These are phyloP conservation scores for Agroathelia rolfsii DNA, from an alignment of 1,284 basidiomycete species.

Conservation along the genomic window DNA sequence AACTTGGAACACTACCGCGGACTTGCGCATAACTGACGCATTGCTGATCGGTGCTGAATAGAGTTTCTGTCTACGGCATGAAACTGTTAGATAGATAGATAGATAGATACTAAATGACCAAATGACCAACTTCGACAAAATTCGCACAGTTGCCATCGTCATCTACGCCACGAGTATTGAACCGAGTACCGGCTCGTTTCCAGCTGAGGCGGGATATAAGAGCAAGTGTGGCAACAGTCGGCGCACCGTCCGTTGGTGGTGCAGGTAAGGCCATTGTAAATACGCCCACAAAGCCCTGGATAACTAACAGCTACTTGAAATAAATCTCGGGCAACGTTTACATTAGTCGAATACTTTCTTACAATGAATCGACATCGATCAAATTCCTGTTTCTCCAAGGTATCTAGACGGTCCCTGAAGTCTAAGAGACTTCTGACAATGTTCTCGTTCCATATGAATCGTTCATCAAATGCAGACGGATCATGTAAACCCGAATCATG, in stretches of 20 bases:
- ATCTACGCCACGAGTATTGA: conserved; percentile 95
- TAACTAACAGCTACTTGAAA: conserved; percentile 63
- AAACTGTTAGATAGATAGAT: conserved; percentile 11
- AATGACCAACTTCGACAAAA: conserved; percentile 76
- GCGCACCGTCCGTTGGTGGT: conserved; percentile 61
- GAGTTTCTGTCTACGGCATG: conserved; percentile 69
- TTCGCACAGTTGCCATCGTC: conserved; percentile 97
- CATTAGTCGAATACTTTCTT: conserved; percentile 23
- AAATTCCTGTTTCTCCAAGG: conserved; percentile 56
- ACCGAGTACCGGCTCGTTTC: conserved; percentile 94
- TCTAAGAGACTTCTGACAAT: conserved; percentile 73
- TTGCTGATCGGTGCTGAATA: conserved; percentile 77
- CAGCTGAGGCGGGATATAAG: conserved; percentile 85
- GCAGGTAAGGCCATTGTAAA: conserved; percentile 63
- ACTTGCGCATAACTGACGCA: conserved; percentile 89
- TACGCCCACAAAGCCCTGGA: conserved; percentile 85
- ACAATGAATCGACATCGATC: conserved; percentile 78
- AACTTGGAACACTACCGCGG: conserved; percentile 87
- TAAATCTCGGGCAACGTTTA: conserved; percentile 18
- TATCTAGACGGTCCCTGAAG: conserved; percentile 68
- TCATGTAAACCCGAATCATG: conserved; percentile 43
- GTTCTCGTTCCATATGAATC: conserved; percentile 85
- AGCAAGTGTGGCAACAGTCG: conserved; percentile 59
- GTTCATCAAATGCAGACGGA: conserved; percentile 61
- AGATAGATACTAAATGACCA: conserved; percentile 7